A percentile compares a stretch with the other conserved stretches of the same genome.
phyloP scores from a whole-genome alignment of 495 filamentous ascomycete species.

The Darksidea phi region DNA sequence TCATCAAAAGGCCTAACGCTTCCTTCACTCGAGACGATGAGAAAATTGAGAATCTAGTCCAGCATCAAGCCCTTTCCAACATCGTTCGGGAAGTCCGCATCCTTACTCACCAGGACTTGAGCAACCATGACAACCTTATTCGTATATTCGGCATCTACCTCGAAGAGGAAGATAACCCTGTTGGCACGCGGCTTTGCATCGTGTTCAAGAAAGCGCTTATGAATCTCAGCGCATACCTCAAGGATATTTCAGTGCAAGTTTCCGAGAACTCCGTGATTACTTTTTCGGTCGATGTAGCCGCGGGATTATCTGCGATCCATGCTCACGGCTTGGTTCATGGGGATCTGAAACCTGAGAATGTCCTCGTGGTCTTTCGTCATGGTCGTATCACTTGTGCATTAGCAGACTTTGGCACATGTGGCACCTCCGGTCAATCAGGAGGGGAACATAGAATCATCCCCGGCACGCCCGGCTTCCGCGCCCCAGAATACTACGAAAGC shows the following conservation, averaged over 20 bases:
- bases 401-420: background rate
- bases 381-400: background rate
- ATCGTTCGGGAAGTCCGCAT: background rate
- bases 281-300: background rate
- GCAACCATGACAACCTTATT: background rate
- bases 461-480: background rate
- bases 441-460: background rate
- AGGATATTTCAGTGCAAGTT: background rate
- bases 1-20: background rate
- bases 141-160: background rate
- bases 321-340: background rate
- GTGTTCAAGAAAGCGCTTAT: background rate
- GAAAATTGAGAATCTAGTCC: background rate
- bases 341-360: background rate
- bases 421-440: background rate
- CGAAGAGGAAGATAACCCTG: background rate
- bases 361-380: background rate
- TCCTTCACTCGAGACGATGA: background rate
- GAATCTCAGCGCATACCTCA: background rate
- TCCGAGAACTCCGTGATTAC: background rate
- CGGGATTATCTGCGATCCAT: background rate
- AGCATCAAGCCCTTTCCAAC: background rate
- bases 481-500: background rate
- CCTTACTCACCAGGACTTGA: background rate
- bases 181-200: background rate